Base-by-base conservation (phyloP, 371 early-diverging fungal genomes). In the Mycotypha africana region DNA sequence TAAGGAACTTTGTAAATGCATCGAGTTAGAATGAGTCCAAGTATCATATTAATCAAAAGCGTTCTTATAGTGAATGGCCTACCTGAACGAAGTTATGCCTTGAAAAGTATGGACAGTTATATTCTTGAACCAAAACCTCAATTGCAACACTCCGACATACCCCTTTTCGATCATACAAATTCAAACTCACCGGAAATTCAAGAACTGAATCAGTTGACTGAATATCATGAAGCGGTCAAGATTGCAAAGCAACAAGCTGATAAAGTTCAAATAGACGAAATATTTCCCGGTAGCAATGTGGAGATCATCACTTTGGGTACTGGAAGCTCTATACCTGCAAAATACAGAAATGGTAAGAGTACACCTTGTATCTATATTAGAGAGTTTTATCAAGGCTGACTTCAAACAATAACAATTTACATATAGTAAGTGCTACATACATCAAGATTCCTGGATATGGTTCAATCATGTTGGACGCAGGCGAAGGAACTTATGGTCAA, bases 401-500 rank as follows among this genome's bases (percentile, higher is more conserved):
- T n/a, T n/a, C n/a, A n/a, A n/a, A n/a, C n/a, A n/a, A n/a, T n/a
- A n/a, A n/a, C 37, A 25, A 38, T 21, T 42, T 48, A 21, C 7
- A 15, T 9, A 12, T 60, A 89, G 97, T 96, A 28, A 88, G 88
- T 55, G 82, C 91, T 8, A 96, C 90, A 8, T 56, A 92, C 4
- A 60, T 93, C 20, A 70, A 76, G 19, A 76, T 85, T 7, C 80
- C 84, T 2, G 56, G 63, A 0, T 67, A 76, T 37, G 82, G 81
- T 2, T 77, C 76, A 0, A 75, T 91, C 17, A 69, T 99, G 31
- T 60, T 99, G 30, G 99, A 99, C 70, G 88, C 84, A 38, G 99
- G 99, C 12, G 99, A 99, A 67, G 96, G 95, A n/a, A 97, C 99
- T 0, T 76, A 80, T 20, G 89, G 92, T 3, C 97, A 97, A 61